A percentile compares a stretch with the other conserved stretches of the same genome.
These are phyloP conservation scores for Crithidia thermophila DNA, from an alignment of 208 protist genomes.

Conservation along the genomic window DNA sequence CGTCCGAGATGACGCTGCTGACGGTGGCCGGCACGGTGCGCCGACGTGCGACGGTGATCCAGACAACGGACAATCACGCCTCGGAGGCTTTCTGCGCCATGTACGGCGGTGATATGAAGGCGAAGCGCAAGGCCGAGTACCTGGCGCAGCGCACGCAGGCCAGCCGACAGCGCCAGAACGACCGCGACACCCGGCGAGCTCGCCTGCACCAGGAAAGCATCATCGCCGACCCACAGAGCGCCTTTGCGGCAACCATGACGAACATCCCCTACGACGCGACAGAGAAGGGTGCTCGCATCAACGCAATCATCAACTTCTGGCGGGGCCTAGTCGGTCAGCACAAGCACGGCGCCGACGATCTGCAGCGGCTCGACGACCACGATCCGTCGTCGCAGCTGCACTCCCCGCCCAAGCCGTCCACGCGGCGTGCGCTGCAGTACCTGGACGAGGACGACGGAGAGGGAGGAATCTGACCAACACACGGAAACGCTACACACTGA, in stretches of 20 bases:
- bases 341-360: conserved; percentile 23
- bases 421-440: conserved; percentile 18
- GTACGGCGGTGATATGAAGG: conserved; percentile 51
- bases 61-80: conserved; percentile 30
- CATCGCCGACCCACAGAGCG: background rate
- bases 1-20: conserved; percentile 51
- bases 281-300: conserved; percentile 46
- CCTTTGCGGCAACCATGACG: background rate
- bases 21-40: conserved; percentile 50
- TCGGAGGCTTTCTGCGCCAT: conserved; percentile 47
- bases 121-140: conserved; percentile 32
- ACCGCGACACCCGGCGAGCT: conserved; percentile 22
- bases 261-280: conserved; percentile 21
- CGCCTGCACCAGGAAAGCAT: conserved; percentile 28
- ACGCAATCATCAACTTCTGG: conserved; percentile 68
- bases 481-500: background rate
- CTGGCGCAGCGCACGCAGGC: conserved; percentile 12
- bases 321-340: conserved; percentile 62
- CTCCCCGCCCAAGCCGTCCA: background rate
- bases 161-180: conserved; percentile 20
- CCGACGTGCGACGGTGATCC: conserved; percentile 35
- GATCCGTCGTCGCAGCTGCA: background rate
- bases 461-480: background rate
- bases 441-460: conserved; percentile 4
- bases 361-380: background rate